Conservation (phyloP, 805 yeast genomes). For the Ogataea trehalophila region DNA sequence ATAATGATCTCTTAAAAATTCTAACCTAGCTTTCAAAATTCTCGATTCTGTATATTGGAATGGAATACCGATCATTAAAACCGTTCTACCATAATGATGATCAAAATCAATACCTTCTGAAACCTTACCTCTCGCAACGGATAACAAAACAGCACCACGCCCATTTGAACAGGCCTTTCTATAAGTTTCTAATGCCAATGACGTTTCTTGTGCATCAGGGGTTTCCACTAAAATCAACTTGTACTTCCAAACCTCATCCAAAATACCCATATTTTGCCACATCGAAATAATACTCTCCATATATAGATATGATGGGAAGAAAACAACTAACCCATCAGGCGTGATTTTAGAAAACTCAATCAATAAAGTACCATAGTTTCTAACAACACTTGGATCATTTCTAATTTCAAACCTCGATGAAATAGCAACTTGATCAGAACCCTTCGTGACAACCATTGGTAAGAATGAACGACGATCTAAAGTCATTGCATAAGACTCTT, state of each 20-base stretch:
- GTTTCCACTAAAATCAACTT: slow-evolving; percentile 93
- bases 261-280: slow-evolving; percentile 98
- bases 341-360: slow-evolving; percentile 92
- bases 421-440: slow-evolving; percentile 96
- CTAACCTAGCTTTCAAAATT: slow-evolving; percentile 89
- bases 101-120: slow-evolving; percentile 99
- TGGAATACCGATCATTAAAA: slow-evolving; percentile 97
- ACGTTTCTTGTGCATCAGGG: slow-evolving; percentile 98
- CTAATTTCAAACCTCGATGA: slow-evolving; percentile 95
- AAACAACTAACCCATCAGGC: slow-evolving; percentile 97
- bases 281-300: slow-evolving; percentile 97
- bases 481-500: slow-evolving; percentile 95
- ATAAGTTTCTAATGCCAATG: slow-evolving; percentile 91
- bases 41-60: slow-evolving; percentile 98
- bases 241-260: slow-evolving; percentile 98
- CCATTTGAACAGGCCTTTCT: slow-evolving; percentile 97
- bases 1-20: slow-evolving; percentile 86
- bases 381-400: slow-evolving; percentile 95
- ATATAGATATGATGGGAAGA: slow-evolving; percentile 93
- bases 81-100: slow-evolving; percentile 96
- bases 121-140: slow-evolving; percentile 98
- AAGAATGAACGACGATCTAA: slow-evolving; percentile 86
- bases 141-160: slow-evolving; percentile 90
- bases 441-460: slow-evolving; percentile 95
- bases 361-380: slow-evolving; percentile 90